phyloP scores from a whole-genome alignment of 2,329 filamentous ascomycete genomes.

The Ascochyta clinopodiicola region DNA sequence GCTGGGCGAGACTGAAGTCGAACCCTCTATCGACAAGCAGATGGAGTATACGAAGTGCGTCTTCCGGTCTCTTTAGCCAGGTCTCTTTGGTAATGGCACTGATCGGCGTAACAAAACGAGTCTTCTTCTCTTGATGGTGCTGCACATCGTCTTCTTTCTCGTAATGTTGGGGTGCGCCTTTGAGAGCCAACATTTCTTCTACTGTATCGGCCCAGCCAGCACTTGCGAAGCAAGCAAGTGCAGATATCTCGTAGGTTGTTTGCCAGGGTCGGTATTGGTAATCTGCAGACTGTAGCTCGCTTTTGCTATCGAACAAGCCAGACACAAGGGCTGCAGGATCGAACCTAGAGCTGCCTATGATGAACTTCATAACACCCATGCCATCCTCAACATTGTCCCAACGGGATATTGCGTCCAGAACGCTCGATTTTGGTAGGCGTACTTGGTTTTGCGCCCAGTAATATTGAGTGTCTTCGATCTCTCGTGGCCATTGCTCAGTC shows the following conservation, averaged over 20 bases:
- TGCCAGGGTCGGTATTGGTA: constrained; percentile 25
- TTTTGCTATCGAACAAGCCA: constrained; percentile 27
- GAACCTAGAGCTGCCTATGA: constrained; percentile 24
- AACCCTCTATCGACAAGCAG: constrained; percentile 23
- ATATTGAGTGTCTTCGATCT: constrained; percentile 25
- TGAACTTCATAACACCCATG: constrained; percentile 20
- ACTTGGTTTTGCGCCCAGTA: constrained; percentile 25
- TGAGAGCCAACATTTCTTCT: constrained; percentile 24
- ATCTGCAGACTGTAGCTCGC: constrained; percentile 22
- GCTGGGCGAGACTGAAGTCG: constrained; percentile 19
- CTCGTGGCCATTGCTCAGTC: constrained; percentile 28
- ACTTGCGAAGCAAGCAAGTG: constrained; percentile 22
- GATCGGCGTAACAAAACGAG: constrained; percentile 21
- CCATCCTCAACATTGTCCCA: constrained; percentile 26
- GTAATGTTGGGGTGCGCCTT: constrained; percentile 16
- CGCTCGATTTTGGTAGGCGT: constrained; percentile 24
- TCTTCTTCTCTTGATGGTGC: constrained; percentile 26
- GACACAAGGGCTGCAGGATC: constrained; percentile 20
- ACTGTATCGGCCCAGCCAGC: constrained; percentile 30
- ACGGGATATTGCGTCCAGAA: constrained; percentile 25
- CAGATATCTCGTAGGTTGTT: constrained; percentile 26
- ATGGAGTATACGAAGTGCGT: constrained; percentile 28
- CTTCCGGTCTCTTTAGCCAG: constrained; percentile 25
- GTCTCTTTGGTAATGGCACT: constrained; percentile 29
- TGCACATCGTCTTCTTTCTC: constrained; percentile 27